These are phyloP conservation scores for Leptographium galeiforme DNA, from an alignment of 2,329 filamentous ascomycete genomes.

Conservation along the genomic window DNA sequence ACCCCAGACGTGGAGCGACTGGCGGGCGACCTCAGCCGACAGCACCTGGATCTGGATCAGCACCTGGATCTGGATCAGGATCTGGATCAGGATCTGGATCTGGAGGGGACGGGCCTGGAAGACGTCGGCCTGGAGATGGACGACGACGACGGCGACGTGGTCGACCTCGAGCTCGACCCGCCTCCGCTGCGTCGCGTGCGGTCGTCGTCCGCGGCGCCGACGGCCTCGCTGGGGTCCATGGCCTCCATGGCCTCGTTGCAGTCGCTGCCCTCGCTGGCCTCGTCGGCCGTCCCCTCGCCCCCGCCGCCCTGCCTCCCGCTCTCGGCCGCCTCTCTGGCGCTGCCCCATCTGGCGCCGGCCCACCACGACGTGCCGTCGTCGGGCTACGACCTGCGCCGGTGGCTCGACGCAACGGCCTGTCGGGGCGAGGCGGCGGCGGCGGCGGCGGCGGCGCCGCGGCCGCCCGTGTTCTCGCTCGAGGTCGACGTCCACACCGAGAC, in stretches of 20 bases:
- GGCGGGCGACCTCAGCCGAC: conserved; percentile 2
- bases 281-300: background rate
- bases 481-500: background rate
- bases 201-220: background rate
- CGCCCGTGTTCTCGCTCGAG: background rate
- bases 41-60: conserved; percentile 4
- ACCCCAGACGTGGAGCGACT: conserved; percentile 5
- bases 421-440: too few species aligned
- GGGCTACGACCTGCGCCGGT: conserved; percentile 7
- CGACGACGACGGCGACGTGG: background rate
- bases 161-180: too few species aligned
- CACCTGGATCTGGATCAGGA: too few species aligned
- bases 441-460: too few species aligned
- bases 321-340: conserved; percentile 1
- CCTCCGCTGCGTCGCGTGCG: too few species aligned
- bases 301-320: conserved; percentile 1
- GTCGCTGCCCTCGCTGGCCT: too few species aligned
- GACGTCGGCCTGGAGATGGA: too few species aligned
- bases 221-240: background rate
- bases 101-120: too few species aligned
- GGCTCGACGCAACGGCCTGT: conserved; percentile 1
- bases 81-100: too few species aligned
- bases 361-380: conserved; percentile 6
- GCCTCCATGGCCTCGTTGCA: background rate
- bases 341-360: conserved; percentile 3